Conservation (phyloP, 2,329 filamentous ascomycete genomes). For the Cercospora nicotianae region DNA sequence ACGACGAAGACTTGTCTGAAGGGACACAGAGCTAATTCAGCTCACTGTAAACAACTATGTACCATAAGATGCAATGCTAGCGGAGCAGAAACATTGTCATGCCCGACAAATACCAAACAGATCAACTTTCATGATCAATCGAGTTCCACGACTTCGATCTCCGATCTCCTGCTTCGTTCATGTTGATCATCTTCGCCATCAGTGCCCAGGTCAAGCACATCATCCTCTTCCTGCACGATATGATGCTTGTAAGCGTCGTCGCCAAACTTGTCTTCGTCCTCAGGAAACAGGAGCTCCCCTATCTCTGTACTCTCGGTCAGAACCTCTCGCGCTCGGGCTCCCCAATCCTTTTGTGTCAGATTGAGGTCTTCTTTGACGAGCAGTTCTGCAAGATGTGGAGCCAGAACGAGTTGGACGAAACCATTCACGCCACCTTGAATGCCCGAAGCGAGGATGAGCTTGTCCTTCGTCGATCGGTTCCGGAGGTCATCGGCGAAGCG, state of each 20-base stretch:
- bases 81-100: not conserved
- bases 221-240: conserved; percentile 15
- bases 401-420: conserved; percentile 40
- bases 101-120: not conserved
- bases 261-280: conserved; percentile 32
- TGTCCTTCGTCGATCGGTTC: conserved; percentile 32
- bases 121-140: not conserved
- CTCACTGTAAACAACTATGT: not conserved
- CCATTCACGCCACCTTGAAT: conserved; percentile 39
- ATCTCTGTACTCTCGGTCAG: conserved; percentile 37
- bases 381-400: conserved; percentile 40
- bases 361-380: conserved; percentile 40
- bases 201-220: conserved; percentile 12
- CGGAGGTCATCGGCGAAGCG: conserved; percentile 35
- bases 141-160: conserved; percentile 9
- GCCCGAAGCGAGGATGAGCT: conserved; percentile 36
- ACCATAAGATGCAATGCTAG: not conserved
- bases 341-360: conserved; percentile 24
- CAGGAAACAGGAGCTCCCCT: conserved; percentile 37
- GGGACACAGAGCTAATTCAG: not conserved
- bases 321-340: conserved; percentile 28
- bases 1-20: not conserved
- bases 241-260: conserved; percentile 18
- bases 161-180: not conserved
- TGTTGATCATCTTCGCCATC: not conserved